Evolutionary conservation across 176 grass and related monocot genomes (phyloP).

Genomic region (Tillandsia fasciculata): DNA sequence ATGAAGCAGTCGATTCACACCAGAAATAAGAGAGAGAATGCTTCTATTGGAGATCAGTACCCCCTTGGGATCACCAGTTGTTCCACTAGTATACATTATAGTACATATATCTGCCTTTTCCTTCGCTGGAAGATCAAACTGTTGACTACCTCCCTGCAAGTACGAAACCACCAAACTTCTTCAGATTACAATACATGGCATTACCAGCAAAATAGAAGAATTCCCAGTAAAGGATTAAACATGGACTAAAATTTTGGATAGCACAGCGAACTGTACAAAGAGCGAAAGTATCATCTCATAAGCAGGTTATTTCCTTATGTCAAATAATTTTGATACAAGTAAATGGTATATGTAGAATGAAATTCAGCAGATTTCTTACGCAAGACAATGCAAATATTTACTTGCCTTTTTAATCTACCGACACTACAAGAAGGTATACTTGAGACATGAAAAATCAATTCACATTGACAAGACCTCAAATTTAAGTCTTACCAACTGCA

Average conservation of each 20-base stretch:
- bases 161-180: slow-evolving; percentile 2
- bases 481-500: slow-evolving; percentile 54
- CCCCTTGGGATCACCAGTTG: slow-evolving; percentile 80
- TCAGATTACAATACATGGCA: background rate
- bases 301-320: background rate
- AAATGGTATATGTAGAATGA: too few species aligned
- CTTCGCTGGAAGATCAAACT: slow-evolving; percentile 70
- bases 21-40: slow-evolving; percentile 61
- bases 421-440: background rate
- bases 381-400: background rate
- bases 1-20: slow-evolving; percentile 48
- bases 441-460: background rate
- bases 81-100: slow-evolving; percentile 93
- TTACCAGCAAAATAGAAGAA: background rate
- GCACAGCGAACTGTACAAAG: background rate
- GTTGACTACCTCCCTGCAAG: slow-evolving; percentile 39
- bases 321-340: background rate
- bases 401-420: background rate
- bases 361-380: too few species aligned
- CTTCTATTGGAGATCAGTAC: slow-evolving; percentile 75
- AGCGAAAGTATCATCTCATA: background rate
- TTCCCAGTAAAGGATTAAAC: background rate
- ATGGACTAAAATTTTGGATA: background rate
- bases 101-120: slow-evolving; percentile 68
- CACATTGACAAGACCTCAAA: background rate